Conservation (phyloP, 2,329 filamentous ascomycete species). For the Elsinoe perseae region DNA sequence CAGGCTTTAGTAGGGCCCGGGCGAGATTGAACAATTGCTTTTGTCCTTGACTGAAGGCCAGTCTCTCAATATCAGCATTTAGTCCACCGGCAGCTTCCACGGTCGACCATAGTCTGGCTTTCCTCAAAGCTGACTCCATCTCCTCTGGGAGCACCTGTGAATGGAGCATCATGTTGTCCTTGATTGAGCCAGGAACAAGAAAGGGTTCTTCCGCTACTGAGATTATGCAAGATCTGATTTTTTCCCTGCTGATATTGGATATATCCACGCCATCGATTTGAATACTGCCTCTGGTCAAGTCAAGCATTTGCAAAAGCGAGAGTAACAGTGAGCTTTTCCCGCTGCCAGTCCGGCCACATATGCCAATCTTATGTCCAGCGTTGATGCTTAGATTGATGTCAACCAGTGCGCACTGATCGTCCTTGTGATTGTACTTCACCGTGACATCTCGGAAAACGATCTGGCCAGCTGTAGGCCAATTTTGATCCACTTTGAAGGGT, state of each 20-base stretch:
- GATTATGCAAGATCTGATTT: conserved; percentile 38
- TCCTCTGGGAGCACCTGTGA: conserved; percentile 28
- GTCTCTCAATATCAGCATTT: conserved; percentile 29
- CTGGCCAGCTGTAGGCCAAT: not conserved
- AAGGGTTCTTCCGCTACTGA: conserved; percentile 47
- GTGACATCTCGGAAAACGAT: not conserved
- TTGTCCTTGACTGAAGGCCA: conserved; percentile 40
- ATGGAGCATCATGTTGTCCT: conserved; percentile 40
- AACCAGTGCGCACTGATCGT: not conserved
- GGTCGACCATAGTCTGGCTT: conserved; percentile 35
- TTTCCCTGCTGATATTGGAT: conserved; percentile 35
- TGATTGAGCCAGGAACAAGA: conserved; percentile 41
- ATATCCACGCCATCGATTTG: conserved; percentile 43
- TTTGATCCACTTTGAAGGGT: not conserved
- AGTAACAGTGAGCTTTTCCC: conserved; percentile 46
- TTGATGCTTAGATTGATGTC: conserved; percentile 40
- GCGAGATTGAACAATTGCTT: conserved; percentile 45
- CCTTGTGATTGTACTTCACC: not conserved
- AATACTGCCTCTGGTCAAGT: conserved; percentile 38
- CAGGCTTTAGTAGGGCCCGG: conserved; percentile 35
- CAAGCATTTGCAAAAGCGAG: conserved; percentile 43
- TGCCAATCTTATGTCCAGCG: conserved; percentile 41
- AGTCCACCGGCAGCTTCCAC: conserved; percentile 30
- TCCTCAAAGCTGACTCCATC: conserved; percentile 37
- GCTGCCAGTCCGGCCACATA: conserved; percentile 50